Conservation (phyloP, 202 grass and related monocot species). For the Sporobolus alterniflorus region DNA sequence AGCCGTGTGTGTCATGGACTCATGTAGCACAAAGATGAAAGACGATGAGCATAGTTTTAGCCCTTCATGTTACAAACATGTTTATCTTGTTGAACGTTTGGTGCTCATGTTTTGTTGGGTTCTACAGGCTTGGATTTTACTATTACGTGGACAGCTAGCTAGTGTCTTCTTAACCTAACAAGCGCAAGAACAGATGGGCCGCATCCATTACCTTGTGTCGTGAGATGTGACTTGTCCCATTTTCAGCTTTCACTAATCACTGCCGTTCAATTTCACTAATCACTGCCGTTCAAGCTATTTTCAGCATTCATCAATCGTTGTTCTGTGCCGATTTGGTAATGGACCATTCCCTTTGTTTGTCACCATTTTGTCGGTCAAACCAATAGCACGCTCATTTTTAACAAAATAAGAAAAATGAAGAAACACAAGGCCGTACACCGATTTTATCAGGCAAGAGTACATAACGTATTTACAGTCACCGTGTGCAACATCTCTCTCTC, state of each 20-base stretch:
- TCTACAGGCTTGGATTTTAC: neutral
- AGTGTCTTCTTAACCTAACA: neutral
- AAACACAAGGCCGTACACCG: too few species aligned
- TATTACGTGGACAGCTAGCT: neutral
- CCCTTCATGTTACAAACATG: neutral
- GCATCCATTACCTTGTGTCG: neutral
- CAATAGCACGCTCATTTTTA: neutral
- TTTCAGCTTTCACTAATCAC: neutral
- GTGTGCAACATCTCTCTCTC: too few species aligned
- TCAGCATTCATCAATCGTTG: neutral
- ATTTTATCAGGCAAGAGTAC: too few species aligned
- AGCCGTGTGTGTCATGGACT: neutral
- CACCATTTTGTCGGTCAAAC: neutral
- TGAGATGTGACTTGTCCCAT: constrained; percentile 1
- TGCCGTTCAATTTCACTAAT: neutral
- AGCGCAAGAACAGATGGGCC: neutral
- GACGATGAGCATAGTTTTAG: neutral
- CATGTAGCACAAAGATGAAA: neutral
- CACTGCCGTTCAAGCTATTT: neutral
- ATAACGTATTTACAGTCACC: neutral
- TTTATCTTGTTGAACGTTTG: neutral
- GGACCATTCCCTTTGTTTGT: neutral
- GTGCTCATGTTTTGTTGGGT: neutral
- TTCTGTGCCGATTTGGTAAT: neutral
- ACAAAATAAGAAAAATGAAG: too few species aligned